Conservation (phyloP, 768 basidiomycete species). For the Lentinula detonsa region DNA sequence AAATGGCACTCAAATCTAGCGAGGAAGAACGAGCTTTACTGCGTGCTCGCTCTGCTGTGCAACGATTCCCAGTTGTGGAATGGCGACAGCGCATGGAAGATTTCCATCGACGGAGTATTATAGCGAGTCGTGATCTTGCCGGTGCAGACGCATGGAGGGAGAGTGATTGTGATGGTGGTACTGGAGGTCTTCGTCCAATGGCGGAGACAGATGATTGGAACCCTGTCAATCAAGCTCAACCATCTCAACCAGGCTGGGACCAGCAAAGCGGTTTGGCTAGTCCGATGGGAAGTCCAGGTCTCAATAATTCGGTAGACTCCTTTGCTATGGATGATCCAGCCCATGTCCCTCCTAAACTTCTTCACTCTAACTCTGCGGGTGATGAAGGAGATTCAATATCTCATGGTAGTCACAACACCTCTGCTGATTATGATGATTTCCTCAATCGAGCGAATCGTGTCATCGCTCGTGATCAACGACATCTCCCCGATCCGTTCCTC, state of each 20-base stretch:
- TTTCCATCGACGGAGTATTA: slow-evolving; percentile 85
- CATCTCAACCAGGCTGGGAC: slow-evolving; percentile 7
- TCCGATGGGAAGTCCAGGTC: slow-evolving; percentile 34
- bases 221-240: slow-evolving; percentile 53
- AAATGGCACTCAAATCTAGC: slow-evolving; percentile 86
- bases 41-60: slow-evolving; percentile 89
- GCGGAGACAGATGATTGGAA: slow-evolving; percentile 77
- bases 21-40: slow-evolving; percentile 90
- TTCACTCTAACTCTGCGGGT: slow-evolving; percentile 10
- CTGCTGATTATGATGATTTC: slow-evolving; percentile 64
- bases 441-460: slow-evolving; percentile 79
- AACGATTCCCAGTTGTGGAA: slow-evolving; percentile 96
- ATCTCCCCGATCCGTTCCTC: slow-evolving; percentile 84
- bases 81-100: slow-evolving; percentile 97
- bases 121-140: slow-evolving; percentile 60
- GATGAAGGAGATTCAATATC: not conserved
- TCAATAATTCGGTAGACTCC: not conserved
- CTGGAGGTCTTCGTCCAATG: slow-evolving; percentile 40
- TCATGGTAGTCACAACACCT: slow-evolving; percentile 11
- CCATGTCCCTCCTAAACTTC: slow-evolving; percentile 9
- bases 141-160: slow-evolving; percentile 74
- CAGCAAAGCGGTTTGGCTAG: not conserved
- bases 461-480: slow-evolving; percentile 73
- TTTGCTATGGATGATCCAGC: slow-evolving; percentile 1
- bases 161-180: slow-evolving; percentile 52